Percentiles rank a stretch among this genome's conserved stretches.
Evolutionary conservation across 495 filamentous ascomycete genomes (phyloP).

Genomic region (Penicillium ochrochloron): DNA sequence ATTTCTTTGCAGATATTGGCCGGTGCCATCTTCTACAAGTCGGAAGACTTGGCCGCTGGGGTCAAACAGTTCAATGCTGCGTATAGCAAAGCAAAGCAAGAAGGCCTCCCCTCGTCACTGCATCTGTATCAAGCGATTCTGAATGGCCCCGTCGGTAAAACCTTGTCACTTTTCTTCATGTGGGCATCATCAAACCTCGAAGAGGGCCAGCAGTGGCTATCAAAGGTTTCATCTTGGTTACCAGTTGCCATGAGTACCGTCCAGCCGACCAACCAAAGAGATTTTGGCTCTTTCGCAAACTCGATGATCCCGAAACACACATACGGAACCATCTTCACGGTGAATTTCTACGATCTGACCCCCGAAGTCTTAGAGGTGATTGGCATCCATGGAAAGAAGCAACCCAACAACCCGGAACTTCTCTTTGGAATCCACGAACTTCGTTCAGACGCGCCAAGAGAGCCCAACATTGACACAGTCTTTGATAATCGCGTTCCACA

Average conservation of each 20-base stretch:
- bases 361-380: slow-evolving; percentile 25
- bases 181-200: slow-evolving; percentile 24
- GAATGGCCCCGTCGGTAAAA: slow-evolving; percentile 12
- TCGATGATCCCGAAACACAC: not conserved
- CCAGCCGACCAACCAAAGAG: slow-evolving; percentile 15
- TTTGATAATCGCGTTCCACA: slow-evolving; percentile 17
- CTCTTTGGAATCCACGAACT: slow-evolving; percentile 23
- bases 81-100: slow-evolving; percentile 12
- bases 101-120: slow-evolving; percentile 17
- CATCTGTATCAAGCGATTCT: slow-evolving; percentile 18
- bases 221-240: slow-evolving; percentile 16
- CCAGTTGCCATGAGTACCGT: slow-evolving; percentile 21
- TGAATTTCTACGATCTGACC: slow-evolving; percentile 12
- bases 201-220: slow-evolving; percentile 22
- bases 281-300: not conserved
- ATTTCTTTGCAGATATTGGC: slow-evolving; percentile 14
- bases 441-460: slow-evolving; percentile 11
- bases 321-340: slow-evolving; percentile 14
- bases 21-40: slow-evolving; percentile 16
- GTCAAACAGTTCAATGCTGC: slow-evolving; percentile 17
- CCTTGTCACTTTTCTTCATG: slow-evolving; percentile 14
- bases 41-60: slow-evolving; percentile 11
- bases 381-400: slow-evolving; percentile 8
- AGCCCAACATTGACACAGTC: not conserved
- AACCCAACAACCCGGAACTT: slow-evolving; percentile 13